phyloP scores from a whole-genome alignment of 768 basidiomycete genomes.

The Fomitopsis pulvina region DNA sequence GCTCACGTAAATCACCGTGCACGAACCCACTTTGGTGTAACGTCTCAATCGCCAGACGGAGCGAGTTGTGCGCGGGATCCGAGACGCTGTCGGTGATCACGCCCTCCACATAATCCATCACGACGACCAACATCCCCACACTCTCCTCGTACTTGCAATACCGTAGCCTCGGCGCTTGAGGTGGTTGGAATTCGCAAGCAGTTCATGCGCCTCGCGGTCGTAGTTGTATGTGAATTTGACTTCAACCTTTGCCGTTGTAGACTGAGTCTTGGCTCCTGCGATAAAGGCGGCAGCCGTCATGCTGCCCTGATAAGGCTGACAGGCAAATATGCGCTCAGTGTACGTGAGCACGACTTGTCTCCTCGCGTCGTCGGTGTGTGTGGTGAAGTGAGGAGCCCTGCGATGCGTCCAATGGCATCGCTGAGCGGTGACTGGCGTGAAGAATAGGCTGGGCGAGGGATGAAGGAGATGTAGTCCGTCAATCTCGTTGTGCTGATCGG shows the following conservation, averaged over 20 bases:
- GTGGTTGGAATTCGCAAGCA: not conserved
- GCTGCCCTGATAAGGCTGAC: too few species aligned
- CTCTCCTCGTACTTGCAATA: not conserved
- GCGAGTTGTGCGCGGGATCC: not conserved
- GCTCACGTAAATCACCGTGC: not conserved
- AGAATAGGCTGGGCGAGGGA: conserved; percentile 10
- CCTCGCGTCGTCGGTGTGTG: not conserved
- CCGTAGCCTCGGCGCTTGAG: not conserved
- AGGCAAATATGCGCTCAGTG: not conserved
- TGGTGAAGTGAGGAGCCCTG: conserved; percentile 1
- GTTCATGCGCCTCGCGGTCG: not conserved
- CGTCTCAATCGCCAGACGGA: conserved; percentile 6
- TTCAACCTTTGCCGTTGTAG: not conserved
- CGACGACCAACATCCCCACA: conserved; percentile 4
- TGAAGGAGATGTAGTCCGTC: conserved; percentile 11
- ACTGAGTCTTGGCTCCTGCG: not conserved
- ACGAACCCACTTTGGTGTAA: conserved; percentile 13
- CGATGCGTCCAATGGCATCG: not conserved
- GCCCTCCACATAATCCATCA: conserved; percentile 11
- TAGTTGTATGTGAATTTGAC: conserved; percentile 5
- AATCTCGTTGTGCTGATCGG: conserved; percentile 13
- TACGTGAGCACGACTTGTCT: conserved; percentile 1
- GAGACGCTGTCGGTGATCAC: not conserved
- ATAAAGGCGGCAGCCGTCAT: not conserved
- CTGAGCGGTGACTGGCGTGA: not conserved